Conservation (phyloP, 78 protist genomes). For the Dictyostelium citrinum region DNA sequence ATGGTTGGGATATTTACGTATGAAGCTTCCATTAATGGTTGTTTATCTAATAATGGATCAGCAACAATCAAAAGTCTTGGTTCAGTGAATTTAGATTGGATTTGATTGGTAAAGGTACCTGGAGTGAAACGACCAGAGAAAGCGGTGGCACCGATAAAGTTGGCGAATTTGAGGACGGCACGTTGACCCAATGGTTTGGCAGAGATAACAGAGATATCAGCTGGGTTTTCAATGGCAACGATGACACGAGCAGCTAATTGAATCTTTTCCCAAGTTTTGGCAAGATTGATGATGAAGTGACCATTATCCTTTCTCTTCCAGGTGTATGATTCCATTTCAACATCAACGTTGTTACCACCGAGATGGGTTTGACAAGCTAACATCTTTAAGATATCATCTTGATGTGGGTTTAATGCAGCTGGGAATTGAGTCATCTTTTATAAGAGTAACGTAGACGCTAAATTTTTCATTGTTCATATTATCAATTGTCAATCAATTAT, state of each 20-base stretch:
- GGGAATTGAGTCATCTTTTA: slow-evolving; percentile 79
- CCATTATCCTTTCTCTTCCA: slow-evolving; percentile 95
- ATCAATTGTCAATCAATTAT: neutral
- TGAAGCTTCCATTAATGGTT: slow-evolving; percentile 96
- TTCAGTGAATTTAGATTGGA: slow-evolving; percentile 96
- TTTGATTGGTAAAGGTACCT: slow-evolving; percentile 99
- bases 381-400: slow-evolving; percentile 96
- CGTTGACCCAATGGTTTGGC: slow-evolving; percentile 98
- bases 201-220: slow-evolving; percentile 94
- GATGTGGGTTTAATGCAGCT: slow-evolving; percentile 88
- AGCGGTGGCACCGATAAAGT: slow-evolving; percentile 94
- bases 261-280: slow-evolving; percentile 99
- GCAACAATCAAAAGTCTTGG: slow-evolving; percentile 99
- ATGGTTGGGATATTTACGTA: slow-evolving; percentile 99
- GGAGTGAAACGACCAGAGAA: slow-evolving; percentile 99
- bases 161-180: slow-evolving; percentile 99
- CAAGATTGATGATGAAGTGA: slow-evolving; percentile 97
- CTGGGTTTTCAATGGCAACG: slow-evolving; percentile 99
- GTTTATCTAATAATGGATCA: slow-evolving; percentile 98
- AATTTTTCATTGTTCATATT: neutral
- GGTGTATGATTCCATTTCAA: slow-evolving; percentile 94
- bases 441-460: slow-evolving; percentile 61
- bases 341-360: slow-evolving; percentile 93
- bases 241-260: slow-evolving; percentile 99
- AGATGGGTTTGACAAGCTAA: slow-evolving; percentile 96